phyloP scores from a whole-genome alignment of 345 rosid species.

The Eucalyptus marginata region DNA sequence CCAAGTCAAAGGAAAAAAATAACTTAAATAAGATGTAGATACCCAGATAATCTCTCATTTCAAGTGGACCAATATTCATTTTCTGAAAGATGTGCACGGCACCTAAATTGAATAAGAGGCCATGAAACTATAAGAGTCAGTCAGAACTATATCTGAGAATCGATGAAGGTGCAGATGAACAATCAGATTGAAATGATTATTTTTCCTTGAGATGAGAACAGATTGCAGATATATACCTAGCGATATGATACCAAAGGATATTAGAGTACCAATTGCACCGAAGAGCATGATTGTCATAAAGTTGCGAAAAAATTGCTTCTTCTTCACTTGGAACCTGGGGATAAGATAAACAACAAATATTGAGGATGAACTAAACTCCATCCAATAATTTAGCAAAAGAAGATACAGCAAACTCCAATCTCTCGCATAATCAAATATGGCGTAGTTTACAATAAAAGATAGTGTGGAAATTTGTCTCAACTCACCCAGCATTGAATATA shows the following conservation, averaged over 20 bases:
- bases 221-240: slow-evolving; percentile 4
- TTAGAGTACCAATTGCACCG: slow-evolving; percentile 35
- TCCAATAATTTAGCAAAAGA: background rate
- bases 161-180: background rate
- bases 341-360: background rate
- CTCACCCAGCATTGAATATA: slow-evolving; percentile 39
- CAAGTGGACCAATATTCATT: slow-evolving; percentile 26
- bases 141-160: background rate
- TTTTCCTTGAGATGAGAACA: background rate
- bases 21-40: background rate
- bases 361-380: background rate
- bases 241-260: slow-evolving; percentile 29
- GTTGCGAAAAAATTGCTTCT: slow-evolving; percentile 41
- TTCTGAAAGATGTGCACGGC: slow-evolving; percentile 25
- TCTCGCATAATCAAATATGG: background rate
- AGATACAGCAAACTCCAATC: background rate
- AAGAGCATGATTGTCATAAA: slow-evolving; percentile 34
- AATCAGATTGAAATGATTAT: background rate
- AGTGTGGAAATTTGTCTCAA: background rate
- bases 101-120: slow-evolving; percentile 1
- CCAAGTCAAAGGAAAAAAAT: background rate
- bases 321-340: slow-evolving; percentile 37
- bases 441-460: background rate
- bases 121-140: background rate
- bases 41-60: slow-evolving; percentile 34